Conservation (phyloP, 2,329 filamentous ascomycete species). For the Pestalotiopsis sp. region DNA sequence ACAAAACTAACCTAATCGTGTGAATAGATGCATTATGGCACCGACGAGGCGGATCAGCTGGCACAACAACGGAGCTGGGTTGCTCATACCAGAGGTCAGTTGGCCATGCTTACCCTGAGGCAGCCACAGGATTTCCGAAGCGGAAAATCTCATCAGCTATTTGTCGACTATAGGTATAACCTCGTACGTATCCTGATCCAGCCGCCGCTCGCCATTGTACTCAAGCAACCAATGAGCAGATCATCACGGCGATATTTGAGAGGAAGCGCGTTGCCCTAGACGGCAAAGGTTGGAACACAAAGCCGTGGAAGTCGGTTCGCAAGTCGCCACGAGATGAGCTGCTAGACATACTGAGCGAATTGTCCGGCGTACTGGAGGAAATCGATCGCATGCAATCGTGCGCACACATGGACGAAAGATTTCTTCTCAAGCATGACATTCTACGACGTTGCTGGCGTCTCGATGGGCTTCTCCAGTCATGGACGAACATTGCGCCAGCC, state of each 20-base stretch:
- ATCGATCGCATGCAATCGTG: background rate
- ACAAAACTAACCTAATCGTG: background rate
- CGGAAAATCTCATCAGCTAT: background rate
- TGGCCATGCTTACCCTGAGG: background rate
- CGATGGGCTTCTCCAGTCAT: background rate
- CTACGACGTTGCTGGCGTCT: background rate
- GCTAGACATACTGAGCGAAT: background rate
- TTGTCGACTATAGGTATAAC: background rate
- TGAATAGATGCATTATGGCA: background rate
- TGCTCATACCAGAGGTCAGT: background rate
- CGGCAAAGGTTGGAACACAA: background rate
- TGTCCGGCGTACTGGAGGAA: background rate
- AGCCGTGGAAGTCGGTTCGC: background rate
- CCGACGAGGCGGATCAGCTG: background rate
- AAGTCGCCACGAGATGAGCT: background rate
- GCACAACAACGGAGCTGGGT: background rate
- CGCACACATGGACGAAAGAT: background rate
- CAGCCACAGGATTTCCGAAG: background rate
- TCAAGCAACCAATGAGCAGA: background rate
- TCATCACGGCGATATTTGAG: background rate
- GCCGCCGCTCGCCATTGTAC: background rate
- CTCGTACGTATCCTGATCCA: background rate
- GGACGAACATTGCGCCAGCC: background rate
- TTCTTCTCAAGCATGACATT: background rate
- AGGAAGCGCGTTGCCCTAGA: background rate